Base-by-base conservation (phyloP, 2,329 filamentous ascomycete genomes). In the Fusarium sp. region DNA sequence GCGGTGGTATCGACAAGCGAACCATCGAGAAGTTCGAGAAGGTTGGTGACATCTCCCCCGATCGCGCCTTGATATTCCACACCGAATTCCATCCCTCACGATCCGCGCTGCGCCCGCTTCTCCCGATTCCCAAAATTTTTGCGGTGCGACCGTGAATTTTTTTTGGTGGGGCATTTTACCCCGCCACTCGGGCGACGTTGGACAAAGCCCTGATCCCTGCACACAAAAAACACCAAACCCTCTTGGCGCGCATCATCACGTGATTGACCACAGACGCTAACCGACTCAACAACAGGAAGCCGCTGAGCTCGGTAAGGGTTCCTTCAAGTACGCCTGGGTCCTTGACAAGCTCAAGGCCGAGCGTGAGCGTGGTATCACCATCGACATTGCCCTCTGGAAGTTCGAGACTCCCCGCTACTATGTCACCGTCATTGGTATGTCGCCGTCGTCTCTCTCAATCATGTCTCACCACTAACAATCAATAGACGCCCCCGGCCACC, bases 21-120 rank as follows among this genome's bases (percentile, higher is more conserved):
- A 98, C 96, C 88, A 99, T 99, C 86, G 96, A 99, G 93, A 99
- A 99, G 94, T 99, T 99, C 92, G 96, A 99, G 95, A 99, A 99
- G 94, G 95, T 97, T 88, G 85, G 91, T 71, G 42, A 70, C 62
- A 63, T 75, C 74, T 63, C 55, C 64, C 66, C 68, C 71, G 53
- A 66, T 72, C 70, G 67, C 73, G 38, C 67, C 59, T 46, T 69
- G 60, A 33, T 36, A 36, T 61, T 42, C 20, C 27, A 42, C 59
- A 60, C 55, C 72, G 67, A 77, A 63, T 66, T 67, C 44, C 51
- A 59, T 33, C 40, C 33, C 27, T 36, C 42, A 44, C 75, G 67
- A 77, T 20, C 62, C 63, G 66, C 62, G 31, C 35, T 38, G 16
- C 36, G 49, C 31, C 58, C 33, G 17, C 42, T 65, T 58, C 66